phyloP scores from a whole-genome alignment of 2,329 filamentous ascomycete genomes.

The Bipolaris victoriae region DNA sequence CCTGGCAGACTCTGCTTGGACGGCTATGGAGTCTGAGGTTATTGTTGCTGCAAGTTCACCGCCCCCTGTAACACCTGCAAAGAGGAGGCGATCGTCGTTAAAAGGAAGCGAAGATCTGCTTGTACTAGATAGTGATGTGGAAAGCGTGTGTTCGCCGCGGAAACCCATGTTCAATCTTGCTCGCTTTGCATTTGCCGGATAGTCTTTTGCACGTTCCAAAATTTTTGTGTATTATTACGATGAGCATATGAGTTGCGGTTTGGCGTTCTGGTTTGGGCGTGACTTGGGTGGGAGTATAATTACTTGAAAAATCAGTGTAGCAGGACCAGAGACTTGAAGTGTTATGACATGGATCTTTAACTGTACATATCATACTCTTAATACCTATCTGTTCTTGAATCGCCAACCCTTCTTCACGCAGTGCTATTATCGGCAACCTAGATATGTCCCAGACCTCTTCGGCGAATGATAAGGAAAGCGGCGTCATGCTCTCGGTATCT shows the following conservation, averaged over 20 bases:
- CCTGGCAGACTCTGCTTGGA: slow-evolving; percentile 36
- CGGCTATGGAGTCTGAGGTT: slow-evolving; percentile 38
- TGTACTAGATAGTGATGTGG: slow-evolving; percentile 53
- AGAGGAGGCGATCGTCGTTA: slow-evolving; percentile 28
- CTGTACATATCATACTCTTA: slow-evolving; percentile 19
- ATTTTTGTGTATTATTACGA: slow-evolving; percentile 13
- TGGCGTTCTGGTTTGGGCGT: slow-evolving; percentile 10
- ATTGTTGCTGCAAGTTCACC: slow-evolving; percentile 41
- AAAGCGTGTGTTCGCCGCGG: slow-evolving; percentile 45
- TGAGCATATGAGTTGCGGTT: slow-evolving; percentile 8
- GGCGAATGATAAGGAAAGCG: neutral
- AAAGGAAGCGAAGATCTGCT: slow-evolving; percentile 57
- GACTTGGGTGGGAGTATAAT: slow-evolving; percentile 1
- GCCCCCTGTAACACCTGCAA: slow-evolving; percentile 27
- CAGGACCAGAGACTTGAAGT: neutral
- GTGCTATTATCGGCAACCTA: neutral
- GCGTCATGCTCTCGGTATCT: neutral
- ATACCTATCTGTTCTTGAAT: slow-evolving; percentile 15
- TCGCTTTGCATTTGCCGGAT: slow-evolving; percentile 48
- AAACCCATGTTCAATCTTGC: slow-evolving; percentile 48
- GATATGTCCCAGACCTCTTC: neutral
- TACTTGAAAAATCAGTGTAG: neutral
- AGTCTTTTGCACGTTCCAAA: slow-evolving; percentile 11
- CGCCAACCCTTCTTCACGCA: neutral
- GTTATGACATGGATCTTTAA: slow-evolving; percentile 14